Percentiles rank a stretch among this genome's conserved stretches.
Evolutionary conservation across 2,329 filamentous ascomycete genomes (phyloP).

Genomic region (Ophiognomonia clavigignenti-juglandacearum): DNA sequence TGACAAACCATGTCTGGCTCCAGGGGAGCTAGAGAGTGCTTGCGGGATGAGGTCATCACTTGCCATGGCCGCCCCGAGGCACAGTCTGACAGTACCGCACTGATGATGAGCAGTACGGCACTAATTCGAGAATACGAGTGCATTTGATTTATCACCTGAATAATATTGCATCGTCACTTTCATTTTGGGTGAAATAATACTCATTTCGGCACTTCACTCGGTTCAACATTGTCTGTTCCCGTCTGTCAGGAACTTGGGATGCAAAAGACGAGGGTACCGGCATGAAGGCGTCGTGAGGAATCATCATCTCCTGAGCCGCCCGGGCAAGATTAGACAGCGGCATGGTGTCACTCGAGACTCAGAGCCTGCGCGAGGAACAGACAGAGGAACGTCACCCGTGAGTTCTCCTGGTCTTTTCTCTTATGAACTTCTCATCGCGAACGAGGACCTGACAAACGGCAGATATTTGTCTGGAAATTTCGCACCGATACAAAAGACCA

Average conservation of each 20-base stretch:
- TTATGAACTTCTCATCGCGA: background rate
- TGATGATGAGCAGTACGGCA: no score
- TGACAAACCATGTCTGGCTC: no score
- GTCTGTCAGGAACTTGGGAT: background rate
- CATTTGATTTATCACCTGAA: no score
- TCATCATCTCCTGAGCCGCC: background rate
- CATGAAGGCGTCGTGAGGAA: background rate
- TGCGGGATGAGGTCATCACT: no score
- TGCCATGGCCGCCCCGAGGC: no score
- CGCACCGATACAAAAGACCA: slow-evolving; percentile 55
- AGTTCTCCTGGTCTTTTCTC: background rate
- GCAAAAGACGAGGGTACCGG: background rate
- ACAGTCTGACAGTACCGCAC: no score
- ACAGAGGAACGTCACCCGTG: slow-evolving; percentile 4
- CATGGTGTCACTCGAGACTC: background rate
- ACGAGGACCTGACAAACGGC: background rate
- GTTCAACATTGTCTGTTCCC: no score
- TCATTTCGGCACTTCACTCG: no score
- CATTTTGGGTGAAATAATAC: no score
- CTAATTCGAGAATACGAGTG: no score
- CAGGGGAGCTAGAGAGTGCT: no score
- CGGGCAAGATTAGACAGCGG: background rate
- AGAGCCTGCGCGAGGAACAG: background rate
- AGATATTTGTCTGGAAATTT: slow-evolving; percentile 66
- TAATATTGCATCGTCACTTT: no score